Evolutionary conservation across 345 rosid species (phyloP), one percentile per base, ranked within the genome.

Genomic region (Hibiscus trionum): DNA sequence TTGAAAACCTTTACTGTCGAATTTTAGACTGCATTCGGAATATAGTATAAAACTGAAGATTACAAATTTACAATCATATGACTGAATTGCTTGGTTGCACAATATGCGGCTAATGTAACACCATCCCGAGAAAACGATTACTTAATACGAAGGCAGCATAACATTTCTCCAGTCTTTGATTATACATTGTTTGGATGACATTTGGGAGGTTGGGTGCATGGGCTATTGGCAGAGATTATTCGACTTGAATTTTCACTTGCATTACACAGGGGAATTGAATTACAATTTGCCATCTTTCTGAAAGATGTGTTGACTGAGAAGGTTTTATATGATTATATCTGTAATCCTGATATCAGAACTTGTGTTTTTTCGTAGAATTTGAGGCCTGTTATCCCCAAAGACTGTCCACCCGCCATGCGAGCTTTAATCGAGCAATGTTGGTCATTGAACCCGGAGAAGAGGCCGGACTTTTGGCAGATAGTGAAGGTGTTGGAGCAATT

Each of bases 391-490:
- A 84, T 95, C 17, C 98, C 98, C 0, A 80, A 47, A 70, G 84
- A 83, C 55, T 93, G 98, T 73, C 88, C 91, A 19, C 76, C 79
- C 19, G 88, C 97, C n/a, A 82, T 95, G 91, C 80, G 82, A 82
- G 91, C 93, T 44, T 84, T 95, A 35, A 90, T 95, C 9, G 96
- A 95, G 84, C 98, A 88, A 72, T 95, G 99, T 61, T 95, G 99
- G 99, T 86, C 94, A 3, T 71, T 83, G 79, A 84, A 89, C 17
- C 88, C 99, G 5, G 98, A 89, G 17, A 92, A 90, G 83, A 87
- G 99, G 82, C 99, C 98, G 0, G 98, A 92, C 78, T 95, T 92
- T 81, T 84, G 94, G 91, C 99, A 95, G 83, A 80, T 95, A 19
- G 94, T 95, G 69, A 93, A 88, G 80, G 93, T 89, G 19, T 81